Evolutionary conservation across 352 stramenopile species (phyloP).

Genomic region (Thraustochytrium sp.): DNA sequence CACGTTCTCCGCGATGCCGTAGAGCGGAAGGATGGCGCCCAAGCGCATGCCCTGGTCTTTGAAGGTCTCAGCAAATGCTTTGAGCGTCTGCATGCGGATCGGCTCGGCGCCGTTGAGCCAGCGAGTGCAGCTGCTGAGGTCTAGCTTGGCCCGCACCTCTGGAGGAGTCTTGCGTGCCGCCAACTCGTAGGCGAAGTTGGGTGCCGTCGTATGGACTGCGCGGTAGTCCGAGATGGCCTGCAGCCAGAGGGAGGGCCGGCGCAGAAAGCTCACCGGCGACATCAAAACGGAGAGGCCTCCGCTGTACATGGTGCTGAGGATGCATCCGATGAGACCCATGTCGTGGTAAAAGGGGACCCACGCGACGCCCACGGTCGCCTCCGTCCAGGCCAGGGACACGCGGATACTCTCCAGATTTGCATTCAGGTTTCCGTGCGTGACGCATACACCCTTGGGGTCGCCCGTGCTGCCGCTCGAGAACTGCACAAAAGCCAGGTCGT

Average conservation of each 20-base stretch:
- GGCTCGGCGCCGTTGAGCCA: constrained; percentile 98
- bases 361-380: constrained; percentile 88
- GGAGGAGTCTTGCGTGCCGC: constrained; percentile 78
- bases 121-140: constrained; percentile 87
- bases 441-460: constrained; percentile 93
- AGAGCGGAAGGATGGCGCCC: constrained; percentile 88
- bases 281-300: constrained; percentile 92
- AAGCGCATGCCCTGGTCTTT: constrained; percentile 68
- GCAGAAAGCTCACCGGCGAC: constrained; percentile 93
- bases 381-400: constrained; percentile 71
- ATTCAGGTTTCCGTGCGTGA: constrained; percentile 90
- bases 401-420: constrained; percentile 95
- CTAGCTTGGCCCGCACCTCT: constrained; percentile 51
- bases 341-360: constrained; percentile 99
- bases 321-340: constrained; percentile 97
- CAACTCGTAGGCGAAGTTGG: constrained; percentile 97
- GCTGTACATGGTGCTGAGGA: constrained; percentile 72
- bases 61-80: constrained; percentile 79
- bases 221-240: constrained; percentile 71
- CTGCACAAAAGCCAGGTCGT: constrained; percentile 90
- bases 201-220: constrained; percentile 91
- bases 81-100: constrained; percentile 75
- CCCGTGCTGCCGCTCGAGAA: constrained; percentile 96
- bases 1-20: constrained; percentile 98
- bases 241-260: constrained; percentile 90